A percentile compares a stretch with the other conserved stretches of the same genome.
These are phyloP conservation scores for Novakomyces olei DNA, from an alignment of 805 yeast species.

Conservation along the genomic window DNA sequence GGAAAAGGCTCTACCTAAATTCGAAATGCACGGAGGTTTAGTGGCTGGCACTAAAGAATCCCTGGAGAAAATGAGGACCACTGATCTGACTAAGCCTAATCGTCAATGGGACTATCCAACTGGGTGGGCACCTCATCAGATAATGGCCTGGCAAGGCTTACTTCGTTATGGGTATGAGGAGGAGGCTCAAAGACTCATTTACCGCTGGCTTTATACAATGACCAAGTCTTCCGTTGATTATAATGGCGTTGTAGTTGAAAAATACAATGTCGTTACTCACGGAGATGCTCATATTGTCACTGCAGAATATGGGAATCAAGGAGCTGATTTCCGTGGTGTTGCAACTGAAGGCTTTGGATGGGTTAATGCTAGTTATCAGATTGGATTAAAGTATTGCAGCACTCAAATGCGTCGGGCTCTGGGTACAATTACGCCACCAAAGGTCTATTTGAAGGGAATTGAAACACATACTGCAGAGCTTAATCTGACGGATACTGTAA, in stretches of 20 bases:
- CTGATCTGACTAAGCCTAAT: constrained; percentile 51
- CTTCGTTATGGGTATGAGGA: constrained; percentile 43
- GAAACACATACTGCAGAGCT: too few species aligned
- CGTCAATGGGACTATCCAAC: constrained; percentile 97
- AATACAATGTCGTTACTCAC: constrained; percentile 69
- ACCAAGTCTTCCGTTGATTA: constrained; percentile 76
- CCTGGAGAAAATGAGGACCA: constrained; percentile 49
- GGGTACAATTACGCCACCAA: constrained; percentile 60
- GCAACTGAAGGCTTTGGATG: constrained; percentile 96
- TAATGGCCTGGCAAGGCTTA: constrained; percentile 78
- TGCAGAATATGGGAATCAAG: constrained; percentile 95
- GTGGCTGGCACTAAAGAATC: constrained; percentile 62
- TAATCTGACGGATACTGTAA: too few species aligned
- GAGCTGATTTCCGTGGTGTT: constrained; percentile 74
- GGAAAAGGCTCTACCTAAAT: constrained; percentile 32
- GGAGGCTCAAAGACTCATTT: constrained; percentile 47
- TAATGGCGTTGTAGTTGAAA: constrained; percentile 88
- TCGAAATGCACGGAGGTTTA: constrained; percentile 76
- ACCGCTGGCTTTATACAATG: constrained; percentile 78
- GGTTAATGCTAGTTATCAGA: constrained; percentile 73
- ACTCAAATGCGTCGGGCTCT: constrained; percentile 50
- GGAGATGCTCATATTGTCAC: constrained; percentile 76
- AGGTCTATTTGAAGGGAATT: constrained; percentile 25
- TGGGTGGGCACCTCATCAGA: constrained; percentile 99
- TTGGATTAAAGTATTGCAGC: constrained; percentile 48